These are phyloP conservation scores for Polymyxa betae DNA, from an alignment of 208 protist genomes.

Conservation along the genomic window DNA sequence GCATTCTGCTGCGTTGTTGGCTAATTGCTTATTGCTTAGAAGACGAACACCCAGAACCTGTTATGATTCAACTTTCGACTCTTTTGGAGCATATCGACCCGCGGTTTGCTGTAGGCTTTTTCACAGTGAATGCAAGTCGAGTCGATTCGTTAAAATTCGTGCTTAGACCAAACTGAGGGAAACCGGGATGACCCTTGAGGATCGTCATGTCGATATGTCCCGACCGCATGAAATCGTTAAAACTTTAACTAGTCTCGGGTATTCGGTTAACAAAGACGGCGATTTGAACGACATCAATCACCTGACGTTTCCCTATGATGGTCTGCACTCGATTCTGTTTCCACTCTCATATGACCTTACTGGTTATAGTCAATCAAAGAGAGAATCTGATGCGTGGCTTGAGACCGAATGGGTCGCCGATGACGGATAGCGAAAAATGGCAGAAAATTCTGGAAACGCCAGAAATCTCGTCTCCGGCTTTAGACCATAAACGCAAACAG, in stretches of 20 bases:
- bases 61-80: slow-evolving; percentile 8
- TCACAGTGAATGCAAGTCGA: neutral
- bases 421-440: slow-evolving; percentile 26
- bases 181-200: neutral
- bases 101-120: neutral
- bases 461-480: slow-evolving; percentile 2
- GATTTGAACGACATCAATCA: slow-evolving; percentile 2
- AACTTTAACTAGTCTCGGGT: neutral
- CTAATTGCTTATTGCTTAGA: neutral
- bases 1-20: neutral
- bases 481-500: slow-evolving; percentile 44
- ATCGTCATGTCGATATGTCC: neutral
- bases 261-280: neutral
- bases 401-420: neutral
- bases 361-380: neutral
- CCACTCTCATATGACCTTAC: neutral
- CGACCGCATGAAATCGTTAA: neutral
- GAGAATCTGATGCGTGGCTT: slow-evolving; percentile 2
- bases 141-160: neutral
- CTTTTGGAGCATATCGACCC: neutral
- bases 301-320: neutral
- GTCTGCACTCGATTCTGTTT: slow-evolving; percentile 12
- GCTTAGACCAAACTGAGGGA: neutral
- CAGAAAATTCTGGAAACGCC: neutral
- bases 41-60: neutral